Evolutionary conservation across 768 basidiomycete species (phyloP).

Genomic region (Omphalotus guepiniiformis): DNA sequence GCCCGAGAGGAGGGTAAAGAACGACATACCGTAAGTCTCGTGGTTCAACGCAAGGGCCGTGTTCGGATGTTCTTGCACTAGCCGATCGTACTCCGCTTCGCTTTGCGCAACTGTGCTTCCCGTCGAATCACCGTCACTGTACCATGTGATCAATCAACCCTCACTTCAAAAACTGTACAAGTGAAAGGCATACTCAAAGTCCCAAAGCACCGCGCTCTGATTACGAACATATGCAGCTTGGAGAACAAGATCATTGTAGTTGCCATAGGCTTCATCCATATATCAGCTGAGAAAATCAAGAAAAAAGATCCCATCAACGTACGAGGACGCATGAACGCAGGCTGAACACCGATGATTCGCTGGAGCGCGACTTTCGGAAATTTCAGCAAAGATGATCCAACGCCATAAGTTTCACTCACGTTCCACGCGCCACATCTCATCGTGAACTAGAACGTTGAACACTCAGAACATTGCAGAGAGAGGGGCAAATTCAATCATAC

Average conservation of each 20-base stretch:
- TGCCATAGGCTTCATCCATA: constrained; percentile 35
- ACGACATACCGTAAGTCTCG: constrained; percentile 22
- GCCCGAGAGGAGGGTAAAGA: not conserved
- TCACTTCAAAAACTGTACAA: not conserved
- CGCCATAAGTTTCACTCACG: constrained; percentile 29
- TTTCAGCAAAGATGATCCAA: not conserved
- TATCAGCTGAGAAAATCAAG: not conserved
- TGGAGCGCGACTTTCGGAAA: constrained; percentile 32
- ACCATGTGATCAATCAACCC: not conserved
- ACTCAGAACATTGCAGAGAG: not conserved
- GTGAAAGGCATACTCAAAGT: constrained; percentile 28
- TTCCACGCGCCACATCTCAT: constrained; percentile 43
- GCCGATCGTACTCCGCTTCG: constrained; percentile 23
- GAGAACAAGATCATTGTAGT: constrained; percentile 43
- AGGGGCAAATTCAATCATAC: constrained; percentile 18
- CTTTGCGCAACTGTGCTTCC: constrained; percentile 25
- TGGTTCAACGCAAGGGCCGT: constrained; percentile 38
- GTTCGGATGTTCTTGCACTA: constrained; percentile 25
- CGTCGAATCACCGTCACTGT: constrained; percentile 36
- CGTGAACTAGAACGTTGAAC: constrained; percentile 27
- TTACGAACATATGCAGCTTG: constrained; percentile 26
- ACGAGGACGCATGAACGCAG: constrained; percentile 48
- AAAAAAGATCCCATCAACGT: constrained; percentile 8
- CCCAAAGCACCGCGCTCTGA: constrained; percentile 33
- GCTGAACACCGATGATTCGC: constrained; percentile 37